Evolutionary conservation across 164 flowering plant genomes (phyloP).

Genomic region (Aristolochia californica): DNA sequence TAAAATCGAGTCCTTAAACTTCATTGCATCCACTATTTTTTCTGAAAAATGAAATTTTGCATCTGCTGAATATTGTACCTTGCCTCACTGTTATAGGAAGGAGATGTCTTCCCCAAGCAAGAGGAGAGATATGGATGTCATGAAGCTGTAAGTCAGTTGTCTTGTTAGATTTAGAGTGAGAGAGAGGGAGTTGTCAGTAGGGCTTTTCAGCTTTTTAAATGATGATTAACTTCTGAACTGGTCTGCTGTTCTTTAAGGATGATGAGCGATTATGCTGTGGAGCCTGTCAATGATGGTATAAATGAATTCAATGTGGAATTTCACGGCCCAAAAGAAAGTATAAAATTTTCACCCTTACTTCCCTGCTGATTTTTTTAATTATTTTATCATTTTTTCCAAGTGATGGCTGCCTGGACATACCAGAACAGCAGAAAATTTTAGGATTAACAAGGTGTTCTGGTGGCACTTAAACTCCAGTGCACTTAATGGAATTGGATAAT

Average conservation of each 20-base stretch:
- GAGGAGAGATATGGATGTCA: constrained; percentile 51
- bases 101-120: constrained; percentile 47
- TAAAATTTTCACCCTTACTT: not conserved
- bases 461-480: too few species aligned
- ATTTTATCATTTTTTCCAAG: not conserved
- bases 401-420: not conserved
- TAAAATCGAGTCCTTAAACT: too few species aligned
- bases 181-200: not conserved
- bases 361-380: not conserved
- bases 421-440: too few species aligned
- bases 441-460: too few species aligned
- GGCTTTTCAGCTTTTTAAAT: not conserved
- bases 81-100: too few species aligned
- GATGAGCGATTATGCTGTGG: constrained; percentile 93
- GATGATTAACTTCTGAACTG: not conserved
- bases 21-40: too few species aligned
- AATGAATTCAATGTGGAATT: constrained; percentile 83
- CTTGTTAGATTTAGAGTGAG: not conserved
- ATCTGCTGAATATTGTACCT: too few species aligned
- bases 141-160: constrained; percentile 32
- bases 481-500: too few species aligned
- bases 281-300: constrained; percentile 79
- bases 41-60: too few species aligned
- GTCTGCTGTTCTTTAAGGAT: constrained; percentile 37
- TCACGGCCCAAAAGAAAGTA: constrained; percentile 98